Evolutionary conservation across 345 rosid genomes (phyloP).

Genomic region (Adansonia digitata): DNA sequence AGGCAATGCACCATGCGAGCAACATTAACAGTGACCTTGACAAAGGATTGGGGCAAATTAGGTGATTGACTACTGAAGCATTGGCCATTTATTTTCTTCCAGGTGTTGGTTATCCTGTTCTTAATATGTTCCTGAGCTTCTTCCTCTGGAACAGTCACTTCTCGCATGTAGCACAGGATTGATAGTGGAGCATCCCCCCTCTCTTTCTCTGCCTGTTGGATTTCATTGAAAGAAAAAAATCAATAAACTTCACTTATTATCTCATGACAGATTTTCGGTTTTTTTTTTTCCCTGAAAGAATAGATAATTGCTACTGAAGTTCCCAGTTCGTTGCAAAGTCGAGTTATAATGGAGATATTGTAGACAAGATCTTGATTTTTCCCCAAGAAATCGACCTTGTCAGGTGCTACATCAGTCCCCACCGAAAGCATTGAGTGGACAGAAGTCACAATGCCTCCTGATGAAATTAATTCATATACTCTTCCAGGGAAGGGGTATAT

Average conservation of each 20-base stretch:
- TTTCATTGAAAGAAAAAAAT: neutral
- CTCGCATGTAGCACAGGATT: constrained; percentile 34
- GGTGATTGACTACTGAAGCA: constrained; percentile 12
- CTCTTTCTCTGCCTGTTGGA: constrained; percentile 39
- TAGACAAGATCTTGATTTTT: constrained; percentile 26
- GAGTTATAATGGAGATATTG: constrained; percentile 33
- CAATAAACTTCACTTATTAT: neutral
- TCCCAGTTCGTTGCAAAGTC: constrained; percentile 47
- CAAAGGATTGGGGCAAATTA: constrained; percentile 11
- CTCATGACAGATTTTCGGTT: too few relatives aligned
- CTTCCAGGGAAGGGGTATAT: constrained; percentile 32
- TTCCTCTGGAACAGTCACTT: constrained; percentile 35
- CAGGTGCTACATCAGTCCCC: constrained; percentile 8
- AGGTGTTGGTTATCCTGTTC: constrained; percentile 22
- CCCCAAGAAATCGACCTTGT: neutral
- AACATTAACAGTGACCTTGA: constrained; percentile 21
- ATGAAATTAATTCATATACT: constrained; percentile 39
- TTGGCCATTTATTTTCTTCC: constrained; percentile 39
- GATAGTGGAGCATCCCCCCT: constrained; percentile 56
- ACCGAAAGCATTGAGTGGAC: constrained; percentile 25
- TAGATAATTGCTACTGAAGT: constrained; percentile 32
- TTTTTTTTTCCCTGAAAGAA: neutral
- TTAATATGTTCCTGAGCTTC: constrained; percentile 28
- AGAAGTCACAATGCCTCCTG: constrained; percentile 33
- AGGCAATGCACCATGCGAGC: constrained; percentile 40